Percentiles rank a stretch among this genome's conserved stretches.
phyloP scores from a whole-genome alignment of 2,329 filamentous ascomycete genomes.

The Pseudopyricularia javanii region DNA sequence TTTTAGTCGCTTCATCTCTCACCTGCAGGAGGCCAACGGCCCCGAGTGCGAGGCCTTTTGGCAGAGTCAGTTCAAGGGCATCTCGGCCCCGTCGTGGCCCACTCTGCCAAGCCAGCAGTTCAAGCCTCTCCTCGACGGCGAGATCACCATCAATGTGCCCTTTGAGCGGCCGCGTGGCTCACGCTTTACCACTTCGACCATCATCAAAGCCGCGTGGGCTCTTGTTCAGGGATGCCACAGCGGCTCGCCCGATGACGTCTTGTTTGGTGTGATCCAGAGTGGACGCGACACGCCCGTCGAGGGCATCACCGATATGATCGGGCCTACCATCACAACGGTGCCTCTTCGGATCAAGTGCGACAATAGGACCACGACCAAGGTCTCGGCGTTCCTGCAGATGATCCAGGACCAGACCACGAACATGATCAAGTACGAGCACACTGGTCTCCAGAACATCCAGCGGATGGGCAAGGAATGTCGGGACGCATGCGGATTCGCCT shows the following conservation, averaged over 20 bases:
- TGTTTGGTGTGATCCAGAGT: constrained; percentile 15
- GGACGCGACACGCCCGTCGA: constrained; percentile 14
- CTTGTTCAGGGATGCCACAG: background rate
- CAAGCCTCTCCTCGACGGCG: background rate
- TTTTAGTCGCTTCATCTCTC: background rate
- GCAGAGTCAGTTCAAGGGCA: background rate
- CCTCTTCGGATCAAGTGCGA: constrained; percentile 15
- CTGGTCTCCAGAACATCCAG: background rate
- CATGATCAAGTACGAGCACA: constrained; percentile 1
- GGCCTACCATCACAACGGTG: constrained; percentile 23
- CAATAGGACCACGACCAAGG: constrained; percentile 1
- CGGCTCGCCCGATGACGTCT: background rate
- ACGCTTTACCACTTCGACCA: background rate
- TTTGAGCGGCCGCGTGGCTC: background rate
- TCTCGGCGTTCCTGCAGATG: background rate
- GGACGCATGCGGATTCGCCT: constrained; percentile 9
- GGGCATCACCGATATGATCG: constrained; percentile 7
- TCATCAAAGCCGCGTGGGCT: constrained; percentile 2
- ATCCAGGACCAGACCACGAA: background rate
- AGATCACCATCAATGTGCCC: background rate
- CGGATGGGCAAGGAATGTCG: constrained; percentile 3
- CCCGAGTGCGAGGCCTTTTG: background rate
- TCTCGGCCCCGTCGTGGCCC: background rate
- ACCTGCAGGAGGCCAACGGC: background rate
- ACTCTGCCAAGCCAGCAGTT: background rate